Percentiles rank a stretch among this genome's conserved stretches.
Conservation (phyloP, 768 basidiomycete species). For the Asterophora lycoperdoides region DNA sequence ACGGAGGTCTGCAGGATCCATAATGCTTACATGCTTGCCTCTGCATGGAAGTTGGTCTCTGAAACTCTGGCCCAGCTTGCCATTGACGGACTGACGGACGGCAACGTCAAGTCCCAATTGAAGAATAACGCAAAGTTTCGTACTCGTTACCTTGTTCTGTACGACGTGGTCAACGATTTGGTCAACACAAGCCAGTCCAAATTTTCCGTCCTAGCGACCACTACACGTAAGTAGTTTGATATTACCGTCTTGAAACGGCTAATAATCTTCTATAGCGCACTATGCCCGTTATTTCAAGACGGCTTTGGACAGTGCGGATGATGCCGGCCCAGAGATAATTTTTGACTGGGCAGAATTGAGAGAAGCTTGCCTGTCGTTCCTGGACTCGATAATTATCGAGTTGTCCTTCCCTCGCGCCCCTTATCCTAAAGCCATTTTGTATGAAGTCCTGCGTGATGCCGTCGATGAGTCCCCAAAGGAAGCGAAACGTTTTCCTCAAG, state of each 20-base stretch:
- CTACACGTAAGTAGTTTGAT: slow-evolving; percentile 49
- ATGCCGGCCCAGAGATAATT: slow-evolving; percentile 46
- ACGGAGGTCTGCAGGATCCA: slow-evolving; percentile 53
- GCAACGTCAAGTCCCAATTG: slow-evolving; percentile 49
- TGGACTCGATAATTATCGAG: slow-evolving; percentile 82
- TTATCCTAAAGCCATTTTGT: slow-evolving; percentile 64
- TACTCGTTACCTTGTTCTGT: slow-evolving; percentile 57
- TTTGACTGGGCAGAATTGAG: slow-evolving; percentile 66
- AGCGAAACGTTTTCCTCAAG: slow-evolving; percentile 71
- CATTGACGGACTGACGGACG: slow-evolving; percentile 51
- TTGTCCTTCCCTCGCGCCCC: slow-evolving; percentile 68
- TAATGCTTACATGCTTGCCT: slow-evolving; percentile 78
- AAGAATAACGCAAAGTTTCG: slow-evolving; percentile 47
- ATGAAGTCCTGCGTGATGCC: slow-evolving; percentile 65
- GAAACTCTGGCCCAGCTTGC: slow-evolving; percentile 53
- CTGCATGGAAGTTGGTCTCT: slow-evolving; percentile 74
- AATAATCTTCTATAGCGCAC: slow-evolving; percentile 44
- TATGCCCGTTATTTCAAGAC: slow-evolving; percentile 68
- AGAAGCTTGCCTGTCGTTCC: slow-evolving; percentile 66
- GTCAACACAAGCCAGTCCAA: slow-evolving; percentile 59
- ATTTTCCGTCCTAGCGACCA: slow-evolving; percentile 66
- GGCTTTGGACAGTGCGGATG: slow-evolving; percentile 24
- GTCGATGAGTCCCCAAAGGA: slow-evolving; percentile 71
- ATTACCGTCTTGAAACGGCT: neutral
- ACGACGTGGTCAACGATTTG: slow-evolving; percentile 57